A percentile compares a stretch with the other conserved stretches of the same genome.
phyloP scores from a whole-genome alignment of 2,329 filamentous ascomycete species.

The Phaeosphaeria sp. region DNA sequence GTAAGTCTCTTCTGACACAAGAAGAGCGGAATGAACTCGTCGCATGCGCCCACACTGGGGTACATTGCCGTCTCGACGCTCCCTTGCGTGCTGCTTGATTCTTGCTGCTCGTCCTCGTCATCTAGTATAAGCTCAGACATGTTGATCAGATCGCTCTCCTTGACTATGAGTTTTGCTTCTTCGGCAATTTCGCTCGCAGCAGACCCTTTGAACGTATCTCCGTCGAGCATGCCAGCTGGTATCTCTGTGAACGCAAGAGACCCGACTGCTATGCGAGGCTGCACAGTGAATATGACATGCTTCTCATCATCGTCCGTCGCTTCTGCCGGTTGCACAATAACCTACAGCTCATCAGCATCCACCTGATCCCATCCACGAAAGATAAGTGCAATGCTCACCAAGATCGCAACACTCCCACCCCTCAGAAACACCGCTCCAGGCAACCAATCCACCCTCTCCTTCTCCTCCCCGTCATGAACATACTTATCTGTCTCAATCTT shows the following conservation, averaged over 20 bases:
- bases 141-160: constrained; percentile 58
- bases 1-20: constrained; percentile 61
- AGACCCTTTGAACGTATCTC: constrained; percentile 60
- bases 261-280: constrained; percentile 63
- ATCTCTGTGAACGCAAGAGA: constrained; percentile 63
- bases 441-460: constrained; percentile 50
- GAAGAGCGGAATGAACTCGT: constrained; percentile 66
- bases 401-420: constrained; percentile 64
- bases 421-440: constrained; percentile 65
- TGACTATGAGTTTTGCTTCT: constrained; percentile 62
- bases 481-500: constrained; percentile 60
- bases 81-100: not conserved
- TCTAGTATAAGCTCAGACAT: constrained; percentile 59
- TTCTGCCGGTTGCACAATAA: constrained; percentile 61
- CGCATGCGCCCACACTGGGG: constrained; percentile 62
- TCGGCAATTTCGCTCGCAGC: constrained; percentile 65
- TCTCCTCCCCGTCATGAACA: constrained; percentile 15
- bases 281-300: constrained; percentile 61
- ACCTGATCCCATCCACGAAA: not conserved
- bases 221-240: constrained; percentile 67
- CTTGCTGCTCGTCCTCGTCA: constrained; percentile 1
- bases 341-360: constrained; percentile 39
- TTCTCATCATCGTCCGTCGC: constrained; percentile 47
- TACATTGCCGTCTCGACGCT: constrained; percentile 54
- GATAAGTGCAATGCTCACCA: constrained; percentile 51